These are phyloP conservation scores for Boletus hoseneyae DNA, from an alignment of 1,284 basidiomycete species.

Conservation along the genomic window DNA sequence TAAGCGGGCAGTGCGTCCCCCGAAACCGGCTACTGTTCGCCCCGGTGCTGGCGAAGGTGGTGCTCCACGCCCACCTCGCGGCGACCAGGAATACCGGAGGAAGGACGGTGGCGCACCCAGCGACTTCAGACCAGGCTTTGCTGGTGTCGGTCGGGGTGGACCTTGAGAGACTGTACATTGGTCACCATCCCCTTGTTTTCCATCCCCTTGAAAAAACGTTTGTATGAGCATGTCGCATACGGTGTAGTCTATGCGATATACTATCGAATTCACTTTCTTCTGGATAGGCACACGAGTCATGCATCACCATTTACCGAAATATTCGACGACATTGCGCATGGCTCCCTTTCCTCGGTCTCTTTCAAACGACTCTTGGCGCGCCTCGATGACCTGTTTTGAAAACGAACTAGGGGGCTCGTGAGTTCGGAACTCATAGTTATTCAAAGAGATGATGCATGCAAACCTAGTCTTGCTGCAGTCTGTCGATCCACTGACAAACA, in stretches of 20 bases:
- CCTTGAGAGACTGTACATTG: constrained; percentile 45
- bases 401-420: constrained; percentile 18
- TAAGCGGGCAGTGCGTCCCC: constrained; percentile 85
- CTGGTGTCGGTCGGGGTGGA: constrained; percentile 85
- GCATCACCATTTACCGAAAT: constrained; percentile 23
- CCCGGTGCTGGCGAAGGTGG: constrained; percentile 63
- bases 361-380: constrained; percentile 15
- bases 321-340: constrained; percentile 25
- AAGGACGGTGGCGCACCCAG: constrained; percentile 79
- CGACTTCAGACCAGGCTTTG: constrained; percentile 81
- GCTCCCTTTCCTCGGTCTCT: constrained; percentile 1
- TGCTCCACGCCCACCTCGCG: constrained; percentile 83
- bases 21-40: constrained; percentile 70
- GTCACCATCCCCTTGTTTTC: background rate
- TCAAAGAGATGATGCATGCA: constrained; percentile 5
- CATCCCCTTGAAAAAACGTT: constrained; percentile 30
- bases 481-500: constrained; percentile 44
- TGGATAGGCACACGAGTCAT: background rate
- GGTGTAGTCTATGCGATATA: constrained; percentile 38
- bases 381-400: constrained; percentile 28
- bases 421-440: background rate
- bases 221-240: constrained; percentile 38
- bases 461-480: constrained; percentile 40
- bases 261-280: constrained; percentile 20
- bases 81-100: constrained; percentile 87